Evolutionary conservation across 257 asterid genomes (phyloP).

Genomic region (Solanum corneliomulleri): DNA sequence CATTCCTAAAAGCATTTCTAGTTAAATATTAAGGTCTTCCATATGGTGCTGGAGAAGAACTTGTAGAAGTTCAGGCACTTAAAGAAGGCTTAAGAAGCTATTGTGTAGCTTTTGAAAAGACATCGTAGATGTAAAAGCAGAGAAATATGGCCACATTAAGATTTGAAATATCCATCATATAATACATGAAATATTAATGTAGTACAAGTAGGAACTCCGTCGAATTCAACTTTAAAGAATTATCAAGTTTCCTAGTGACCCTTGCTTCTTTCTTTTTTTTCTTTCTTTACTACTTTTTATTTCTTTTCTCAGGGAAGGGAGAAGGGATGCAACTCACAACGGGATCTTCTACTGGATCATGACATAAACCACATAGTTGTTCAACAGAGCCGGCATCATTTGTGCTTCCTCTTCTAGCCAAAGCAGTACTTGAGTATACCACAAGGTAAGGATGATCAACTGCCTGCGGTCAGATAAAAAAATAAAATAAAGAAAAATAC

Average conservation of each 20-base stretch:
- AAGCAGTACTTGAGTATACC: conserved; percentile 59
- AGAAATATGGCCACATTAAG: not conserved
- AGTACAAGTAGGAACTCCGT: not conserved
- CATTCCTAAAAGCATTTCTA: not conserved
- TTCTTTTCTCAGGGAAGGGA: not conserved
- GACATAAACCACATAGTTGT: conserved; percentile 53
- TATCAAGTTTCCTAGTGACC: not conserved
- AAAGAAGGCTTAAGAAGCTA: not conserved
- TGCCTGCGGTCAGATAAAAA: conserved; percentile 41
- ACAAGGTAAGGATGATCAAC: conserved; percentile 98
- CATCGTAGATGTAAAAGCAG: not conserved
- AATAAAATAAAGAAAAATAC: not conserved
- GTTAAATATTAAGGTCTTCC: not conserved
- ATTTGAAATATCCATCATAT: not conserved
- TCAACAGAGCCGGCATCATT: conserved; percentile 31
- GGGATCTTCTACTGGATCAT: conserved; percentile 65
- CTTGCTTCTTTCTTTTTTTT: not conserved
- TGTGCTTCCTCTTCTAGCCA: conserved; percentile 39
- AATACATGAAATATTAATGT: not conserved
- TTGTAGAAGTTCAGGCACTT: not conserved
- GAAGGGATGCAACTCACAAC: conserved; percentile 37
- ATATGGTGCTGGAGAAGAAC: not conserved
- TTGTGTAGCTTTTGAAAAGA: not conserved
- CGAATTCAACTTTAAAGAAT: not conserved
- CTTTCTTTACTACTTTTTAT: not conserved